Evolutionary conservation across 2,329 filamentous ascomycete species (phyloP).

Genomic region (Davidsoniella neocaledoniae): DNA sequence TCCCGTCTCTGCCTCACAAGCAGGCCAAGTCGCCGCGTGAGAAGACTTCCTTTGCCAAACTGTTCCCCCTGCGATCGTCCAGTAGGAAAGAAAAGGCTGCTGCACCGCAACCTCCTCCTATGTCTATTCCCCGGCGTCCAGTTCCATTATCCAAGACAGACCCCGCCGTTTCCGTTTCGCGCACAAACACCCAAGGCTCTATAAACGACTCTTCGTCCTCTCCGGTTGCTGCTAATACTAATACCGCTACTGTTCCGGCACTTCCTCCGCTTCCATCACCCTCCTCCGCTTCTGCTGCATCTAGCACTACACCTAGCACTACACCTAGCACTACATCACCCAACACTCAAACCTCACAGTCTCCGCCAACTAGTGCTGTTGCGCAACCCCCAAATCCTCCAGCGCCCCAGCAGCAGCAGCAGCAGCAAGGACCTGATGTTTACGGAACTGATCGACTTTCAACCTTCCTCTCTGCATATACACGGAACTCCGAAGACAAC

Average conservation of each 20-base stretch:
- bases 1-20: conserved; percentile 6
- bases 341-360: conserved; percentile 10
- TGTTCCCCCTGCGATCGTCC: conserved; percentile 15
- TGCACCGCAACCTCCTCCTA: conserved; percentile 16
- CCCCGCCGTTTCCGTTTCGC: neutral
- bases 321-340: conserved; percentile 12
- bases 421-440: conserved; percentile 18
- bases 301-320: conserved; percentile 16
- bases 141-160: conserved; percentile 13
- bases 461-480: conserved; percentile 39
- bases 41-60: conserved; percentile 13
- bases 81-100: conserved; percentile 9
- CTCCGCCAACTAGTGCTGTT: conserved; percentile 7
- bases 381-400: conserved; percentile 7
- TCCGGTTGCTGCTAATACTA: neutral
- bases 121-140: conserved; percentile 24
- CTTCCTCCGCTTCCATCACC: neutral
- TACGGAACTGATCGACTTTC: conserved; percentile 31
- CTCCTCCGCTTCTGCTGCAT: conserved; percentile 16
- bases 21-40: conserved; percentile 14
- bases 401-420: conserved; percentile 15
- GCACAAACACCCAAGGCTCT: neutral
- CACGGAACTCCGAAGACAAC: conserved; percentile 26
- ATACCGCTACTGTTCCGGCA: neutral
- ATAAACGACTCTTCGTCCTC: neutral